These are phyloP conservation scores for Sporothrix dimorphospora DNA, from an alignment of 2,329 filamentous ascomycete genomes.

Conservation along the genomic window DNA sequence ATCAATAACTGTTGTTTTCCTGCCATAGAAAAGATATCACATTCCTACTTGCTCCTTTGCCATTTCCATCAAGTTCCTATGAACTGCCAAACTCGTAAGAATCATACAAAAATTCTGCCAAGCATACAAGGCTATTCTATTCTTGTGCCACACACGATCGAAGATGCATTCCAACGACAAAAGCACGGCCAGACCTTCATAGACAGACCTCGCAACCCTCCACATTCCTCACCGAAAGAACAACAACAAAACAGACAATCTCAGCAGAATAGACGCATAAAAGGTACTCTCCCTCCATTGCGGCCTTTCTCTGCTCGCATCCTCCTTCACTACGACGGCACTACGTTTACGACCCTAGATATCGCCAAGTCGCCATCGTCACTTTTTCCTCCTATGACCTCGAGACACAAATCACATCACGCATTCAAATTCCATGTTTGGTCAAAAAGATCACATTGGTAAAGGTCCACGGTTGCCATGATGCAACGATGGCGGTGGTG, in stretches of 20 bases:
- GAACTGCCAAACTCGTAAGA: too few species aligned
- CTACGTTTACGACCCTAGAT: not conserved
- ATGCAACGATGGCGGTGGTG: constrained; percentile 22
- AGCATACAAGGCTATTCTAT: not conserved
- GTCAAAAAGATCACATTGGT: not conserved
- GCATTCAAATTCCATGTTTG: not conserved
- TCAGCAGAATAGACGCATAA: not conserved
- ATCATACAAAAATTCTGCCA: too few species aligned
- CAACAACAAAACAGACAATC: not conserved
- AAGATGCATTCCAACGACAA: constrained; percentile 3
- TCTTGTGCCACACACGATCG: not conserved
- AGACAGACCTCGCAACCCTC: not conserved
- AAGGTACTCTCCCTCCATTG: not conserved
- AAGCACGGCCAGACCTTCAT: too few species aligned
- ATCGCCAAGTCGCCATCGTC: not conserved
- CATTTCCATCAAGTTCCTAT: not conserved
- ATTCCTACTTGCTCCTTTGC: not conserved
- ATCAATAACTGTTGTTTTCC: not conserved
- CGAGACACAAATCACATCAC: not conserved
- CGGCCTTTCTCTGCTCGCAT: not conserved
- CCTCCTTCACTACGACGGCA: not conserved
- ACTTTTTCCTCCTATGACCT: not conserved
- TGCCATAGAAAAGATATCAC: not conserved
- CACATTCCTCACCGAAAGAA: not conserved
- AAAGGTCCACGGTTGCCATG: not conserved